Evolutionary conservation across 441 rosid species (phyloP).

Genomic region (Macaranga tanarius): DNA sequence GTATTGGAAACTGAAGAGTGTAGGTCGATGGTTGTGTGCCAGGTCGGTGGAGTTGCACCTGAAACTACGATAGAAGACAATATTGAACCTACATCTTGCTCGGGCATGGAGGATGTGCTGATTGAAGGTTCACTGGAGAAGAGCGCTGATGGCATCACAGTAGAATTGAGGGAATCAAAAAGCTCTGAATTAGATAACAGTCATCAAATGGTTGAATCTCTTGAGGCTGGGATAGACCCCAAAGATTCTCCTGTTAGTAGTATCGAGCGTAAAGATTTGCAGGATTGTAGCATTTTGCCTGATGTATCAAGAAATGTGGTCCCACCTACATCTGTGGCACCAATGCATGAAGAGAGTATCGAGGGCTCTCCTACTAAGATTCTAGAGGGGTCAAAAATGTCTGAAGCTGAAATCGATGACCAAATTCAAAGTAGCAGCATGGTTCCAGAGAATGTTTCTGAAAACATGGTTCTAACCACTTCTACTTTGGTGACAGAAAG

Average conservation of each 20-base stretch:
- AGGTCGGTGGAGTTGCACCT: background rate
- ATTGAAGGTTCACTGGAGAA: conserved; percentile 2
- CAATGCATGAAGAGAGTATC: background rate
- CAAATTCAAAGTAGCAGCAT: background rate
- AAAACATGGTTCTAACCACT: background rate
- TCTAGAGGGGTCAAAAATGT: background rate
- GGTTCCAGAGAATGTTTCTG: background rate
- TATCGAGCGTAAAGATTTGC: conserved; percentile 5
- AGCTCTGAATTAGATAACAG: conserved; percentile 10
- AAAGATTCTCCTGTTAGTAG: background rate
- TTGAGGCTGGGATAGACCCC: background rate
- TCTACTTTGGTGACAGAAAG: background rate
- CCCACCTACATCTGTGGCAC: background rate
- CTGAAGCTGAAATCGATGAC: conserved; percentile 23
- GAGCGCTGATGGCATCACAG: conserved; percentile 2
- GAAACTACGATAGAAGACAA: conserved; percentile 4
- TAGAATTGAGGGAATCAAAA: background rate
- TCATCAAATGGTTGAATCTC: conserved; percentile 4
- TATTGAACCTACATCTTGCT: background rate
- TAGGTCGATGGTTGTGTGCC: background rate
- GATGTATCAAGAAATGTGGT: conserved; percentile 2
- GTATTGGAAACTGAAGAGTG: conserved; percentile 1
- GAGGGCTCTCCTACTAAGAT: background rate
- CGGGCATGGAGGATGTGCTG: background rate
- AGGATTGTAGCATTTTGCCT: background rate